These are phyloP conservation scores for Pestalotiopsis sp. DNA, from an alignment of 2,329 filamentous ascomycete genomes.

Conservation along the genomic window DNA sequence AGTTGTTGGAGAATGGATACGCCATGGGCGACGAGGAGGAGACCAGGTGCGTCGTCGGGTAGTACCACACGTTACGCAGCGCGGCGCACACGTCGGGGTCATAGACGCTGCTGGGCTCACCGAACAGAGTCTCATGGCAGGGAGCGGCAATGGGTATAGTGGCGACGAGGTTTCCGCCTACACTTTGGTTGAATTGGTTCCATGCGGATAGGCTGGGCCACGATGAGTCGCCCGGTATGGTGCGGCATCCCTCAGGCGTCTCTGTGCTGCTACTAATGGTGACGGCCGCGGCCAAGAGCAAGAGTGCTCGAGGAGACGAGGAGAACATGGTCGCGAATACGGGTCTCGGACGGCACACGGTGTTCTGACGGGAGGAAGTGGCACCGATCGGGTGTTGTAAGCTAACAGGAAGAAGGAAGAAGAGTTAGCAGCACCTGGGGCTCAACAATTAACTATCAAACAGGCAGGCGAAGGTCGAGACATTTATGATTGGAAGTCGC, in stretches of 20 bases:
- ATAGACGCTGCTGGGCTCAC: conserved; percentile 23
- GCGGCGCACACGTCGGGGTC: conserved; percentile 33
- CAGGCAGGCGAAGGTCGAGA: not conserved
- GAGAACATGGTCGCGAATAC: not conserved
- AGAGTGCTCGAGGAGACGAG: not conserved
- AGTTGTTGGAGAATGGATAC: conserved; percentile 22
- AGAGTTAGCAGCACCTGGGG: not conserved
- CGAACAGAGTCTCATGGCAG: conserved; percentile 1
- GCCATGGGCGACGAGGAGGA: conserved; percentile 36
- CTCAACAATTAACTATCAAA: not conserved
- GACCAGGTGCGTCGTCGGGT: not conserved
- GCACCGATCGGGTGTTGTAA: not conserved
- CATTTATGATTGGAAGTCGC: not conserved
- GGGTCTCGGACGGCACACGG: not conserved
- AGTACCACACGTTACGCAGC: conserved; percentile 17
- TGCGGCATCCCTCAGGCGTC: conserved; percentile 36
- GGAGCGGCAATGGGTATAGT: not conserved
- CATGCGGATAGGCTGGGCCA: conserved; percentile 47
- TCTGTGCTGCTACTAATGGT: conserved; percentile 1
- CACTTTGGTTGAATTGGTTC: not conserved
- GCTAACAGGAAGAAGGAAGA: not conserved
- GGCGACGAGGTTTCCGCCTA: not conserved
- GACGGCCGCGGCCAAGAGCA: not conserved
- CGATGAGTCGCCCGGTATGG: conserved; percentile 52
- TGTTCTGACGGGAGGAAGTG: not conserved